A percentile compares a stretch with the other conserved stretches of the same genome.
Conservation (phyloP, 2,329 filamentous ascomycete species). For the Ophiostoma sp. region DNA sequence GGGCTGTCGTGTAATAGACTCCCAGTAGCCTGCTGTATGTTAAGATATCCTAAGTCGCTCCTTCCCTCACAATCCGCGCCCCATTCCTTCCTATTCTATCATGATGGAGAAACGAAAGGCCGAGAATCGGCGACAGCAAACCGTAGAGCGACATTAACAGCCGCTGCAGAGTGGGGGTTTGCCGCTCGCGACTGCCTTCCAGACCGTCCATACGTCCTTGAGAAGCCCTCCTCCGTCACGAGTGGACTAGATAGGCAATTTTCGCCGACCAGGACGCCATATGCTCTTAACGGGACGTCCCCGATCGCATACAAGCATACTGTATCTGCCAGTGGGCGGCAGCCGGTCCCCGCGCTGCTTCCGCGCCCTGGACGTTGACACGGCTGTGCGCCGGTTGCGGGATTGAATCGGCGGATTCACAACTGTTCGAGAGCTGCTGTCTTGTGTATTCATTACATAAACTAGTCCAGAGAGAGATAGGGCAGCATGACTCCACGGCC, state of each 20-base stretch:
- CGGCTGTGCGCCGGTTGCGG: not conserved
- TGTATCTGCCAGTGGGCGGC: not conserved
- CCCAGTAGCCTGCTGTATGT: not conserved
- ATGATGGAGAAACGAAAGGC: not conserved
- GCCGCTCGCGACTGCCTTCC: constrained; percentile 11
- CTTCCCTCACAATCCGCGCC: not conserved
- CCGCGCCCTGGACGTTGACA: not conserved
- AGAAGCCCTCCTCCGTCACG: not conserved
- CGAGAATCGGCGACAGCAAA: constrained; percentile 18
- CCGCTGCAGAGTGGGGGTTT: constrained; percentile 11
- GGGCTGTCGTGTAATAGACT: not conserved
- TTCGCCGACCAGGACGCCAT: not conserved
- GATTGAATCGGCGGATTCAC: not conserved
- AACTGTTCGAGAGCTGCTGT: not conserved
- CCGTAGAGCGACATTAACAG: not conserved
- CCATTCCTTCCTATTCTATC: not conserved
- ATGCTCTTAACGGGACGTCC: not conserved
- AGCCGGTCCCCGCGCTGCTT: not conserved
- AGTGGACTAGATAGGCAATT: constrained; percentile 12
- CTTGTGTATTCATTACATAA: not conserved
- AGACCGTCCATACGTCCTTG: not conserved
- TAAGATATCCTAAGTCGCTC: not conserved
- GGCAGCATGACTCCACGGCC: constrained; percentile 11
- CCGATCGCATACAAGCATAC: not conserved
- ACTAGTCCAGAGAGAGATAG: not conserved